Evolutionary conservation across 2,329 filamentous ascomycete genomes (phyloP).

Genomic region (Paraphaeosphaeria minitans): DNA sequence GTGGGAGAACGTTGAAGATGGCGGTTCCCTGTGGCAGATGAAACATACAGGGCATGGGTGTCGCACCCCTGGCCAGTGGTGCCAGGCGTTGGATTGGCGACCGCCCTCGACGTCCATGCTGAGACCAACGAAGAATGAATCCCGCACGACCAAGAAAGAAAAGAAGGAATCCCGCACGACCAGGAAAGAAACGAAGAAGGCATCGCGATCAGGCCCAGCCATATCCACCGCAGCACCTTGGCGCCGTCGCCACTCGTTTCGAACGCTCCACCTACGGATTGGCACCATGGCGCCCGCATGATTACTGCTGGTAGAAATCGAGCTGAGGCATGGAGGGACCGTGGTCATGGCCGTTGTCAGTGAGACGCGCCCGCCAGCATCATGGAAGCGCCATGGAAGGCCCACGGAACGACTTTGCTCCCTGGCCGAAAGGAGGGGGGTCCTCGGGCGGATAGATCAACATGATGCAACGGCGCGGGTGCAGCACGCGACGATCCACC

Average conservation of each 20-base stretch:
- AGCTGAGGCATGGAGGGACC: background rate
- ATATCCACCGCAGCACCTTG: background rate
- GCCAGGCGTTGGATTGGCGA: background rate
- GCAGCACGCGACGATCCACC: slow-evolving; percentile 7
- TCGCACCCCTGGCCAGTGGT: background rate
- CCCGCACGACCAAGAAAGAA: background rate
- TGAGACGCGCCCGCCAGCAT: slow-evolving; percentile 2
- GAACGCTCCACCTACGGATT: background rate
- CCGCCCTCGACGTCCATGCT: background rate
- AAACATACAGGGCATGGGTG: slow-evolving; percentile 4
- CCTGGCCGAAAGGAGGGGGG: background rate
- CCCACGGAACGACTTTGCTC: background rate
- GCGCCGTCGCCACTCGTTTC: background rate
- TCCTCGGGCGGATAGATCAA: slow-evolving; percentile 9
- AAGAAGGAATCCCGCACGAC: background rate
- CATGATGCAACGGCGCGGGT: slow-evolving; percentile 8
- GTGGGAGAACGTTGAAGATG: slow-evolving; percentile 1
- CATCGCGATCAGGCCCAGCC: background rate
- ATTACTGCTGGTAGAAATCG: background rate
- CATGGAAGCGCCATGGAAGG: slow-evolving; percentile 4
- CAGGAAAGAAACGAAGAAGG: background rate
- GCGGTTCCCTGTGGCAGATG: background rate
- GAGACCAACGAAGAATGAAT: background rate
- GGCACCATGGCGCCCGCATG: background rate
- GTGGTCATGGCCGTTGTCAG: no score